phyloP scores from a whole-genome alignment of 306 rosid genomes.

The Hippophae gyantsensis region DNA sequence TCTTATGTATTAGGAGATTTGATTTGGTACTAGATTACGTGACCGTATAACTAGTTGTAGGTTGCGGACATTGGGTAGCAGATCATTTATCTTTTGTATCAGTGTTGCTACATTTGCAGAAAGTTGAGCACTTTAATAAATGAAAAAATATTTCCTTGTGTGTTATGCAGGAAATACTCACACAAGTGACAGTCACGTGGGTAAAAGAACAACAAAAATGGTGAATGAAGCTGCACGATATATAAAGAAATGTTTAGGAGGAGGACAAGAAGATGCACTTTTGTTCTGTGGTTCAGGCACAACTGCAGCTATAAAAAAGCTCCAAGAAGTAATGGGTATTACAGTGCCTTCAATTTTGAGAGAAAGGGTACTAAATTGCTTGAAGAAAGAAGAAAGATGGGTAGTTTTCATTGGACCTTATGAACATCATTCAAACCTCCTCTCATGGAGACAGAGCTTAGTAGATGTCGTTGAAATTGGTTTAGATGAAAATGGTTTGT shows the following conservation, averaged over 20 bases:
- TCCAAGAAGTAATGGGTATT: constrained; percentile 81
- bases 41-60: too few relatives aligned
- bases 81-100: too few relatives aligned
- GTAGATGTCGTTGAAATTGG: constrained; percentile 76
- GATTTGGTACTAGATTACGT: too few relatives aligned
- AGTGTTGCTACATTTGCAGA: not conserved
- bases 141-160: not conserved
- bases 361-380: constrained; percentile 28
- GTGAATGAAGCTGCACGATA: constrained; percentile 41
- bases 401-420: constrained; percentile 74
- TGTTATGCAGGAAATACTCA: constrained; percentile 53
- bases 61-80: too few relatives aligned
- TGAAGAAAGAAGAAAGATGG: constrained; percentile 50
- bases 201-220: constrained; percentile 58
- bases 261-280: constrained; percentile 45
- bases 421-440: constrained; percentile 84
- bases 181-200: constrained; percentile 69
- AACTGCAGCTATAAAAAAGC: constrained; percentile 68
- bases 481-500: constrained; percentile 40
- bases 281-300: constrained; percentile 76
- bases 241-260: constrained; percentile 64
- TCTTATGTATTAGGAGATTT: too few relatives aligned
- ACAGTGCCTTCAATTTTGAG: constrained; percentile 51
- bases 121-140: not conserved
- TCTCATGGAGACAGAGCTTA: constrained; percentile 77